Evolutionary conservation across 1,284 basidiomycete species (phyloP).

Genomic region (Puccinia coronata): DNA sequence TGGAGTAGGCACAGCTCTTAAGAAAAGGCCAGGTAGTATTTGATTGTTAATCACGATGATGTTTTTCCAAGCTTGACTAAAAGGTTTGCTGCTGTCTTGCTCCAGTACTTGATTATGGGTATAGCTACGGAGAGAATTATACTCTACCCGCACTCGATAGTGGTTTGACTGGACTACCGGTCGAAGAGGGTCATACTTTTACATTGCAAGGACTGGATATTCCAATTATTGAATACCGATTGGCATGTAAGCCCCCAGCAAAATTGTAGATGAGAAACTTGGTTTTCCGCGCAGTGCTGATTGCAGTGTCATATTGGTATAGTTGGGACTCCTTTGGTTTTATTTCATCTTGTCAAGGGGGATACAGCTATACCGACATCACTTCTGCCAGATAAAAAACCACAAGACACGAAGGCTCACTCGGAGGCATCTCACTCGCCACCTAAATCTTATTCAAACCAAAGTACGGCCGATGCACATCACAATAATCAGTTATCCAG

Average conservation of each 20-base stretch:
- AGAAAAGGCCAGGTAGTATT: slow-evolving; percentile 43
- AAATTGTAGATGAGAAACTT: background rate
- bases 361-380: slow-evolving; percentile 12
- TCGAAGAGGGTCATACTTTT: slow-evolving; percentile 28
- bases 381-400: background rate
- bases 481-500: background rate
- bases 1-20: slow-evolving; percentile 36
- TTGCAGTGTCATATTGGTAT: background rate
- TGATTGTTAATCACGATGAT: too few relatives aligned
- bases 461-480: background rate
- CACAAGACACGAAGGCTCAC: background rate
- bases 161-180: slow-evolving; percentile 41
- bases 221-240: slow-evolving; percentile 43
- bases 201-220: slow-evolving; percentile 40
- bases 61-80: slow-evolving; percentile 11
- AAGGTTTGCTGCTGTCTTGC: background rate
- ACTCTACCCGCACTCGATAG: slow-evolving; percentile 47
- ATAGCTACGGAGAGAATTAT: slow-evolving; percentile 41
- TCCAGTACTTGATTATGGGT: slow-evolving; percentile 42
- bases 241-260: slow-evolving; percentile 33
- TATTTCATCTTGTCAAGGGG: slow-evolving; percentile 44
- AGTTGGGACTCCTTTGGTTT: slow-evolving; percentile 47
- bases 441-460: background rate
- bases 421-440: background rate
- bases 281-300: background rate